These are phyloP conservation scores for Phlebopus sp. DNA, from an alignment of 1,284 basidiomycete genomes.

Conservation along the genomic window DNA sequence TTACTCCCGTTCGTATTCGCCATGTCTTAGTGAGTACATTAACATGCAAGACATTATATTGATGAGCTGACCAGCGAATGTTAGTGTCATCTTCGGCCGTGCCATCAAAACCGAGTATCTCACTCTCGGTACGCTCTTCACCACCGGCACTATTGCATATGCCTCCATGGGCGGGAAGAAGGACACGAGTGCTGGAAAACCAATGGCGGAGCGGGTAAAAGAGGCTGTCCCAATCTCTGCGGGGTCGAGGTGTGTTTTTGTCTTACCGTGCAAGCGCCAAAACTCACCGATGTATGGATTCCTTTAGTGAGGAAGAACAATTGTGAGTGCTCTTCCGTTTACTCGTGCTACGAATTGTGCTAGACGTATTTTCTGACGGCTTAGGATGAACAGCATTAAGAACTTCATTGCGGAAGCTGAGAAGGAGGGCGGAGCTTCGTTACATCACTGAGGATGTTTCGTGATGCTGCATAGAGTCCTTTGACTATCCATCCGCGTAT, in stretches of 20 bases:
- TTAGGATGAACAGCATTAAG: conserved; percentile 63
- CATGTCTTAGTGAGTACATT: conserved; percentile 43
- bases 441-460: conserved; percentile 25
- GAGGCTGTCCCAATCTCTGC: conserved; percentile 60
- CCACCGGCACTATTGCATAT: conserved; percentile 49
- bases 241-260: conserved; percentile 55
- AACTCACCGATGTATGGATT: background rate
- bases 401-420: conserved; percentile 77
- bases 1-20: conserved; percentile 12
- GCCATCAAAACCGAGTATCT: conserved; percentile 76
- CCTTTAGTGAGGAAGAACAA: conserved; percentile 60
- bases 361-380: conserved; percentile 36
- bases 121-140: conserved; percentile 60
- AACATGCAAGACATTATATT: background rate
- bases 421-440: conserved; percentile 50
- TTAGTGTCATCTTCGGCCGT: conserved; percentile 69
- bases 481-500: background rate
- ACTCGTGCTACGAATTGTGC: conserved; percentile 15
- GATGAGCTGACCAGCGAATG: conserved; percentile 1
- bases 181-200: conserved; percentile 40
- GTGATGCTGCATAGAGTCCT: background rate
- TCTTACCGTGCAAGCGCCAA: background rate
- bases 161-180: conserved; percentile 54
- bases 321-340: conserved; percentile 51
- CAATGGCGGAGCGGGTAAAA: conserved; percentile 52